Conservation (phyloP, 2,329 filamentous ascomycete species). For the Neonectria faginata region DNA sequence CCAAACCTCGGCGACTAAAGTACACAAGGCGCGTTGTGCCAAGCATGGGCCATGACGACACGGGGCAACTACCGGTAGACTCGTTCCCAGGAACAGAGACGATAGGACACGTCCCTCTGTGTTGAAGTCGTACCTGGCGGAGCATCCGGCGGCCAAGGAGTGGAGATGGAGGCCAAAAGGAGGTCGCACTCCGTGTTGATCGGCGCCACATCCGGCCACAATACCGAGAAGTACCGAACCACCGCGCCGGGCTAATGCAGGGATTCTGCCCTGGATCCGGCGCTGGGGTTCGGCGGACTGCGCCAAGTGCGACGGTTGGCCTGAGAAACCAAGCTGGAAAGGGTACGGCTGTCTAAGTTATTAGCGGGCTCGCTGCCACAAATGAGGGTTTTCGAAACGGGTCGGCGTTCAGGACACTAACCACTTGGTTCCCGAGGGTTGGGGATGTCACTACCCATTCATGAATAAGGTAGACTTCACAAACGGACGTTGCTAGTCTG, state of each 20-base stretch:
- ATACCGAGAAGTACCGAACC: constrained; percentile 4
- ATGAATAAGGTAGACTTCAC: not conserved
- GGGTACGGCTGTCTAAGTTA: too few relatives aligned
- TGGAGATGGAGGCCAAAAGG: not conserved
- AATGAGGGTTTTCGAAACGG: not conserved
- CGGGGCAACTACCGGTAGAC: not conserved
- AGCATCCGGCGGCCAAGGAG: not conserved
- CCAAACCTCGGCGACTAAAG: not conserved
- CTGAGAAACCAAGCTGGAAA: not conserved
- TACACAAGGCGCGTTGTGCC: not conserved
- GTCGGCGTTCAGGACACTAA: not conserved
- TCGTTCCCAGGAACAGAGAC: not conserved
- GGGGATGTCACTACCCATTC: too few relatives aligned
- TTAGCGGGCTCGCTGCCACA: not conserved
- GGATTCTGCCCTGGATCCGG: not conserved
- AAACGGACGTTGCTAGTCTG: not conserved
- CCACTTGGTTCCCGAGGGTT: not conserved
- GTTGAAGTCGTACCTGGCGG: not conserved
- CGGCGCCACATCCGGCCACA: constrained; percentile 9
- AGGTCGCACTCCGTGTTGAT: constrained; percentile 1
- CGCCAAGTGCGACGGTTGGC: not conserved
- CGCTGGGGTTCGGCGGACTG: not conserved
- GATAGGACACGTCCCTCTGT: not conserved
- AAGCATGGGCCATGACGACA: not conserved
- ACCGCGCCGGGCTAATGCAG: constrained; percentile 12